Conservation (phyloP, 345 rosid species). For the Mallotus nudiflorus region DNA sequence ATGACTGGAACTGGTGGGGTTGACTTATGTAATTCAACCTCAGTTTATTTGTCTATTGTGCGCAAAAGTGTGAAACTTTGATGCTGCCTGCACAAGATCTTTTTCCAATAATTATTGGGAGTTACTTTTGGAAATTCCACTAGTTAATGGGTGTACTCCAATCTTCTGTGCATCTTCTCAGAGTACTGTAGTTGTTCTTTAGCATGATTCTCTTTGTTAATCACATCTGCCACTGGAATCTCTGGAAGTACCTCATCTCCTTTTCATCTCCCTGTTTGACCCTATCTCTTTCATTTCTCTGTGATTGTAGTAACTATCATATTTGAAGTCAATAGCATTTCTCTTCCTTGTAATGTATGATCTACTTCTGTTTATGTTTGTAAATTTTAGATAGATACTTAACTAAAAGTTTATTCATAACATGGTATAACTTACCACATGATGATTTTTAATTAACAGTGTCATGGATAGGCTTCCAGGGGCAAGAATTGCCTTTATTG, state of each 20-base stretch:
- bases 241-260: not conserved
- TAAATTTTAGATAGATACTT: too few species aligned
- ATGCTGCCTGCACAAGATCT: not conserved
- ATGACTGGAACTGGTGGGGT: not conserved
- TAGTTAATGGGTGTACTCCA: too few species aligned
- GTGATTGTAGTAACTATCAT: not conserved
- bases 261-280: too few species aligned
- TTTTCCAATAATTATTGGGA: not conserved
- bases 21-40: not conserved
- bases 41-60: not conserved
- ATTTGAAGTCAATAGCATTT: not conserved
- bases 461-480: constrained; percentile 93
- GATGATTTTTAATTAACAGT: constrained; percentile 43
- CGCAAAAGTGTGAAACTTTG: not conserved
- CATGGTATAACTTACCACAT: constrained; percentile 6
- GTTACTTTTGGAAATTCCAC: not conserved
- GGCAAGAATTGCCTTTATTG: constrained; percentile 84
- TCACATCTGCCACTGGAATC: not conserved
- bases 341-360: not conserved
- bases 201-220: not conserved
- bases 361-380: not conserved
- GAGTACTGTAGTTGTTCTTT: not conserved
- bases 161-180: not conserved
- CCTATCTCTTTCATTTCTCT: not conserved
- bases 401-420: too few species aligned